Evolutionary conservation across 2,329 filamentous ascomycete genomes (phyloP).

Genomic region (Uncinocarpus reesii): DNA sequence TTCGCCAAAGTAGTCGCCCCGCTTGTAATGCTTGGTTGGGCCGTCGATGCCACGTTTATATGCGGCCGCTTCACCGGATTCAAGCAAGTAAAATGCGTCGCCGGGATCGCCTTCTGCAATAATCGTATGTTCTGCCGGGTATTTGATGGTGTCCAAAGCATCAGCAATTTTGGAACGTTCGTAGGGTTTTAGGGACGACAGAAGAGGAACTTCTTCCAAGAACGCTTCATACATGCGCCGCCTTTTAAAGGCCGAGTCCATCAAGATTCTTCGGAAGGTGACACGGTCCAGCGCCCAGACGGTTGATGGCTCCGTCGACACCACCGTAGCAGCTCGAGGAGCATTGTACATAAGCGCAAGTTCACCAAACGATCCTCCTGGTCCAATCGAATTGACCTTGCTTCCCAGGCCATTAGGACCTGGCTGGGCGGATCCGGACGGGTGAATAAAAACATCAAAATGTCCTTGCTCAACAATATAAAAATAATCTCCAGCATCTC

Average conservation of each 20-base stretch:
- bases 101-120: conserved; percentile 88
- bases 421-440: conserved; percentile 62
- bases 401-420: conserved; percentile 63
- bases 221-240: conserved; percentile 96
- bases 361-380: conserved; percentile 91
- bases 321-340: conserved; percentile 84
- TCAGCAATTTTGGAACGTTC: conserved; percentile 97
- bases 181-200: conserved; percentile 74
- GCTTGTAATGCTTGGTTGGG: conserved; percentile 69
- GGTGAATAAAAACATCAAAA: conserved; percentile 87
- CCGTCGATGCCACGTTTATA: conserved; percentile 63
- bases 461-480: conserved; percentile 87
- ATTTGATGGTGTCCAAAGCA: conserved; percentile 84
- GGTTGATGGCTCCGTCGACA: conserved; percentile 70
- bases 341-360: conserved; percentile 98
- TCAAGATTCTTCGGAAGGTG: conserved; percentile 93
- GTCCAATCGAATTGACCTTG: conserved; percentile 70
- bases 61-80: conserved; percentile 75
- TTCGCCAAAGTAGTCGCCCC: conserved; percentile 96
- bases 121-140: conserved; percentile 65
- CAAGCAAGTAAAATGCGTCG: conserved; percentile 82
- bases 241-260: conserved; percentile 95
- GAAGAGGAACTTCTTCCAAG: conserved; percentile 81
- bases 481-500: conserved; percentile 93
- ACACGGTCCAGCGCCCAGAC: conserved; percentile 92